phyloP scores from a whole-genome alignment of 345 rosid genomes.

The Dovyalis caffra region DNA sequence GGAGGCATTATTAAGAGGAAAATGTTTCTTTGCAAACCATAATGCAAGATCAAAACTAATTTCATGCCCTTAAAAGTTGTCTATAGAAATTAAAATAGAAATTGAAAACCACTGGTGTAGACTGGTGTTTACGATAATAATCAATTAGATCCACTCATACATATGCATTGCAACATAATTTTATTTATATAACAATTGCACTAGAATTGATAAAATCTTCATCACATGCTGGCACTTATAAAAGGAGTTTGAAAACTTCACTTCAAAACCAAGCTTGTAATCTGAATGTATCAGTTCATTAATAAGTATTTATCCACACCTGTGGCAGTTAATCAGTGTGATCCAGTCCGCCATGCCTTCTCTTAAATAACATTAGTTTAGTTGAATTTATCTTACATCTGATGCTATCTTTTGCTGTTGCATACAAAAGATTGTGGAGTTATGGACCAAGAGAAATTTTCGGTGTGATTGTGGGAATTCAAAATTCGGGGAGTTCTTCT shows the following conservation, averaged over 20 bases:
- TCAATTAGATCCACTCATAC: neutral
- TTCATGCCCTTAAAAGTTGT: neutral
- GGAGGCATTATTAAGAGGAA: neutral
- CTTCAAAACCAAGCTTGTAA: neutral
- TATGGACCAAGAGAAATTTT: slow-evolving; percentile 95
- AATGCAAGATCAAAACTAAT: neutral
- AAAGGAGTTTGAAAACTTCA: neutral
- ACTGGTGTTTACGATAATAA: neutral
- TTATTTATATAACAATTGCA: neutral
- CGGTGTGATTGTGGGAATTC: slow-evolving; percentile 97
- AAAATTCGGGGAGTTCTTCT: slow-evolving; percentile 67
- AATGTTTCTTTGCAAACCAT: neutral
- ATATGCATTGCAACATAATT: neutral
- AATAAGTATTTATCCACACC: neutral
- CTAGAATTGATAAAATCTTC: neutral
- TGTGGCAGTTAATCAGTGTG: neutral
- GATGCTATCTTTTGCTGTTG: neutral
- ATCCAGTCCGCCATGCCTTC: neutral
- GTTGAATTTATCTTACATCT: neutral
- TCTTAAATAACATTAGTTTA: neutral
- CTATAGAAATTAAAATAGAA: neutral
- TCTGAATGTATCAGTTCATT: neutral
- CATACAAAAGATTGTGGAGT: slow-evolving; percentile 63
- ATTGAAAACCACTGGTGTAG: neutral
- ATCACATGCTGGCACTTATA: neutral